phyloP scores from a whole-genome alignment of 176 grass and related monocot species.

The Oryza brachyantha region DNA sequence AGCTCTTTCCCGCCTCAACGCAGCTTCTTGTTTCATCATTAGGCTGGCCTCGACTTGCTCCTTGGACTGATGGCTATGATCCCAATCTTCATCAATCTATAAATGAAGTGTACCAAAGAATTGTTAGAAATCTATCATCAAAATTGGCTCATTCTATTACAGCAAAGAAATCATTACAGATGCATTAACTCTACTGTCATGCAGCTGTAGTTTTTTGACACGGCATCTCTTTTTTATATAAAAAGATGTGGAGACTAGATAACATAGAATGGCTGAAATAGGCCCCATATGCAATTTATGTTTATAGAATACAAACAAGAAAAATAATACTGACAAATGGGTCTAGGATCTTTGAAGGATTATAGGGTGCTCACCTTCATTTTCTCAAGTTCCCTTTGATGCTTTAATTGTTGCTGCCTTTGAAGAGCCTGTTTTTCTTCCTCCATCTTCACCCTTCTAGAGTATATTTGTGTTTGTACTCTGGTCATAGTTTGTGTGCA shows the following conservation, averaged over 20 bases:
- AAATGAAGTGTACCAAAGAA: background rate
- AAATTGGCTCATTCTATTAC: background rate
- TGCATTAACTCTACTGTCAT: background rate
- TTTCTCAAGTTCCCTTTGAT: conserved; percentile 73
- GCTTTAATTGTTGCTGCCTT: conserved; percentile 77
- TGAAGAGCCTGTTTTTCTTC: conserved; percentile 87
- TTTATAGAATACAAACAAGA: background rate
- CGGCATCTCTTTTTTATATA: background rate
- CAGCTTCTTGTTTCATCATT: conserved; percentile 79
- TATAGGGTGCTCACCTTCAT: conserved; percentile 49
- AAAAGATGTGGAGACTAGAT: background rate
- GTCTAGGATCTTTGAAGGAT: conserved; percentile 1
- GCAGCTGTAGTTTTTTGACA: background rate
- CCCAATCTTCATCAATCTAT: conserved; percentile 87
- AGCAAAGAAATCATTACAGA: background rate
- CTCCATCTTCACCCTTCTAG: conserved; percentile 72
- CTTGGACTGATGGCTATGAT: conserved; percentile 80
- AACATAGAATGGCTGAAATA: background rate
- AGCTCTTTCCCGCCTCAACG: conserved; percentile 76
- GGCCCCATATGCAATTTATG: background rate
- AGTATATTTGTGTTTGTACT: conserved; percentile 75
- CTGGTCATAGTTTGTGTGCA: conserved; percentile 70
- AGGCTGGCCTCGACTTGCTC: conserved; percentile 69
- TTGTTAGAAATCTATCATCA: background rate
- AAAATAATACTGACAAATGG: background rate